phyloP scores from a whole-genome alignment of 495 filamentous ascomycete genomes.

The Penicillium soppii region DNA sequence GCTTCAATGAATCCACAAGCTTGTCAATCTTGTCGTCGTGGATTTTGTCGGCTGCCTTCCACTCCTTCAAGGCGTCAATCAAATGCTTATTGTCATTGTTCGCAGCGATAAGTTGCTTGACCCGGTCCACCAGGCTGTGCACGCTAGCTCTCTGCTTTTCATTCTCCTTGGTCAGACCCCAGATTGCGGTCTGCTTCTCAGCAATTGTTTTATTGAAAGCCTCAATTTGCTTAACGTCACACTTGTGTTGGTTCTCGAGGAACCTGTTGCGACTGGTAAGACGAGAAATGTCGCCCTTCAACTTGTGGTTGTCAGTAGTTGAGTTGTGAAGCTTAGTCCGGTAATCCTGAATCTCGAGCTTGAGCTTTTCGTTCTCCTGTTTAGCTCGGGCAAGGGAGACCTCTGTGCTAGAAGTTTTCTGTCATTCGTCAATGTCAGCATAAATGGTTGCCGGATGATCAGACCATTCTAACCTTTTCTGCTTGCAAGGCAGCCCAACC shows the following conservation, averaged over 20 bases:
- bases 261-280: not conserved
- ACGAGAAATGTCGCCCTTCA: not conserved
- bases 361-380: not conserved
- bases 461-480: not conserved
- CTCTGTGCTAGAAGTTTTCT: not conserved
- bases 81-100: not conserved
- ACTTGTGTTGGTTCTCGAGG: not conserved
- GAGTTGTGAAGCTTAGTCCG: not conserved
- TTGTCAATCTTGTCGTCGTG: not conserved
- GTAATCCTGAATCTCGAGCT: not conserved
- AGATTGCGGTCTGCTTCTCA: not conserved
- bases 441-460: not conserved
- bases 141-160: not conserved
- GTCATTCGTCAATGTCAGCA: not conserved
- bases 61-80: not conserved
- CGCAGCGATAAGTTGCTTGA: not conserved
- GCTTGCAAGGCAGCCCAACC: conserved; percentile 2
- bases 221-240: not conserved
- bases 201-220: not conserved
- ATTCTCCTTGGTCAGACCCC: not conserved
- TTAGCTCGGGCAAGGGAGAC: not conserved
- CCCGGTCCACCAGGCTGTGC: not conserved
- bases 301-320: not conserved
- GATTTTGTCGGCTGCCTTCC: not conserved
- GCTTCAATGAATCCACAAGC: not conserved